A percentile compares a stretch with the other conserved stretches of the same genome.
These are phyloP conservation scores for Geosmithia putterillii DNA, from an alignment of 2,329 filamentous ascomycete genomes.

Conservation along the genomic window DNA sequence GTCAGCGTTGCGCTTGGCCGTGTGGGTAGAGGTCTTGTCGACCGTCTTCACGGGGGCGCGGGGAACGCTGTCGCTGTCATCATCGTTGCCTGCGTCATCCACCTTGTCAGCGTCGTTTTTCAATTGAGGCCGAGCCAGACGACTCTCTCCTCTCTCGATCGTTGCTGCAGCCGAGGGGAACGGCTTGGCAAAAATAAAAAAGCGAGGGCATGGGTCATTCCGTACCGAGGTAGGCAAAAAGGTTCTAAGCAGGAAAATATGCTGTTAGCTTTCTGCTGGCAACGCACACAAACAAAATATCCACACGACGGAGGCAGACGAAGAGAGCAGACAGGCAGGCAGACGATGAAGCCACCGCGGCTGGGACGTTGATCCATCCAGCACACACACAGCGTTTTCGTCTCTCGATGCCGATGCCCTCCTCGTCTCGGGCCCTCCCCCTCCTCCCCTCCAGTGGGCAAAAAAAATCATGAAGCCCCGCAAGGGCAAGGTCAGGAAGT, in stretches of 20 bases:
- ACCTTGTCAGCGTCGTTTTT: constrained; percentile 4
- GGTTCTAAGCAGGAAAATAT: constrained; percentile 56
- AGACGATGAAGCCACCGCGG: too few relatives aligned
- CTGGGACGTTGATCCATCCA: too few relatives aligned
- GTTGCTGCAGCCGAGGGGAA: not conserved
- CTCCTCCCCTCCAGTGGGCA: not conserved
- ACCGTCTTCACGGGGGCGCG: constrained; percentile 78
- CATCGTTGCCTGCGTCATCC: constrained; percentile 40
- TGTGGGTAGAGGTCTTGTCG: constrained; percentile 68
- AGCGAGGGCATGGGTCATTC: constrained; percentile 11
- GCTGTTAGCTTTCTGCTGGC: not conserved
- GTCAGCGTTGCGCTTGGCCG: constrained; percentile 75
- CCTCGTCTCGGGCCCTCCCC: too few relatives aligned
- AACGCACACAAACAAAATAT: too few relatives aligned
- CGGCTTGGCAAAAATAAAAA: constrained; percentile 4
- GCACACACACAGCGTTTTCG: too few relatives aligned
- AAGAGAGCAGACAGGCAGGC: too few relatives aligned
- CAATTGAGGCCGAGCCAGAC: too few relatives aligned
- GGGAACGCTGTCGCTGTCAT: constrained; percentile 54
- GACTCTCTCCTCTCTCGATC: too few relatives aligned
- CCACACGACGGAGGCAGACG: too few relatives aligned
- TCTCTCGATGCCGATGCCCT: too few relatives aligned
- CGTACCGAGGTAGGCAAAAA: constrained; percentile 96
- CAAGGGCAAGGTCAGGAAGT: too few relatives aligned
- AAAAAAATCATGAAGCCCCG: not conserved